phyloP scores from a whole-genome alignment of 768 basidiomycete species.

The Psilocybe cyanescens region DNA sequence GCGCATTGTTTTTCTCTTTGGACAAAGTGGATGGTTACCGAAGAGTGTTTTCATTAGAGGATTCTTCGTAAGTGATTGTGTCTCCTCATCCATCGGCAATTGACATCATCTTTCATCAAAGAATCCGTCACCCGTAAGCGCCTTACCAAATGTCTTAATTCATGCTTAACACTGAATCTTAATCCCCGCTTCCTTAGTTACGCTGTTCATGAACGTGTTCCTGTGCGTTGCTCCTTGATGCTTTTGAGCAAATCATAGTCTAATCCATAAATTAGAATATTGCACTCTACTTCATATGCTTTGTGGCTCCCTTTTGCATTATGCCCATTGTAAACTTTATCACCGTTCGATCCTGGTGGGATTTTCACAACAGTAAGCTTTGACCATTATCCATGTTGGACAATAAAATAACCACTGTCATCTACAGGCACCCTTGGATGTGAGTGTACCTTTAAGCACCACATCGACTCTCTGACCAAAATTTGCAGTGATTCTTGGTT shows the following conservation, averaged over 20 bases:
- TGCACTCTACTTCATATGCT: conserved; percentile 54
- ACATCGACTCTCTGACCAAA: not conserved
- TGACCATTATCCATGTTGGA: not conserved
- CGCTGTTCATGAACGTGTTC: conserved; percentile 77
- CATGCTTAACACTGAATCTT: not conserved
- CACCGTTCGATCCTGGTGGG: conserved; percentile 87
- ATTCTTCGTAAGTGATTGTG: conserved; percentile 63
- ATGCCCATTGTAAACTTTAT: conserved; percentile 71
- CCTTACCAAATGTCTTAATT: not conserved
- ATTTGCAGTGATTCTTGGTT: conserved; percentile 65
- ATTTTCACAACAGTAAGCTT: conserved; percentile 70
- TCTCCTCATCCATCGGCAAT: not conserved
- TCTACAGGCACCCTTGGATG: conserved; percentile 45
- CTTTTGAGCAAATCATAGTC: not conserved
- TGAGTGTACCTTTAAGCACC: conserved; percentile 17
- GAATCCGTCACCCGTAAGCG: conserved; percentile 45
- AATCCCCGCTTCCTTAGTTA: conserved; percentile 42
- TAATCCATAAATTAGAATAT: conserved; percentile 36
- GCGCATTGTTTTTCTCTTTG: conserved; percentile 64
- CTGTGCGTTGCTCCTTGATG: conserved; percentile 46
- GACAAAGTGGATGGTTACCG: conserved; percentile 73
- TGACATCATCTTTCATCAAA: conserved; percentile 26
- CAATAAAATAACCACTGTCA: not conserved
- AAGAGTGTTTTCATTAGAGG: conserved; percentile 77
- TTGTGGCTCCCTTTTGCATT: conserved; percentile 70